A percentile compares a stretch with the other conserved stretches of the same genome.
These are phyloP conservation scores for Corchorus capsularis DNA, from an alignment of 345 rosid genomes.

Conservation along the genomic window DNA sequence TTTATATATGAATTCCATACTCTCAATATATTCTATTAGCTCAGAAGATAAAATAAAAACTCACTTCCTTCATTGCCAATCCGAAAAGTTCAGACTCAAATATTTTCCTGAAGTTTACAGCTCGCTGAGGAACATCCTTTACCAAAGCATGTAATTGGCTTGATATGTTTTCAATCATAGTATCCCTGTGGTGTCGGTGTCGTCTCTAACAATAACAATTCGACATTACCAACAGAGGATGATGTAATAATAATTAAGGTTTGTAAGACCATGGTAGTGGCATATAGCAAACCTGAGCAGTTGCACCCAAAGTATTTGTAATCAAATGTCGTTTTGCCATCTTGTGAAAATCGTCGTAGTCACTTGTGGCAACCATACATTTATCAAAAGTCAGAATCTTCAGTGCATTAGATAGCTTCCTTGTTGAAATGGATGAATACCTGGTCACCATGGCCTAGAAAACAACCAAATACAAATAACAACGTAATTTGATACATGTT, in stretches of 20 bases:
- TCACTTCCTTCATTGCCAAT: conserved; percentile 67
- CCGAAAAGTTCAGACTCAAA: conserved; percentile 79
- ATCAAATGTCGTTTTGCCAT: conserved; percentile 55
- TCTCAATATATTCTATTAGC: neutral
- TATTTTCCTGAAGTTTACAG: conserved; percentile 71
- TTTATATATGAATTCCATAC: neutral
- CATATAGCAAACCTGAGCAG: conserved; percentile 64
- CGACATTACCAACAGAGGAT: neutral
- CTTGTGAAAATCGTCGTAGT: conserved; percentile 79
- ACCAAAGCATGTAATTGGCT: conserved; percentile 43
- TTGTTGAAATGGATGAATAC: conserved; percentile 72
- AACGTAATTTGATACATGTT: neutral
- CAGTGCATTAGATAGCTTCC: conserved; percentile 74
- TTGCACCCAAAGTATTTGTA: conserved; percentile 57
- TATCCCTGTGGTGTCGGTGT: conserved; percentile 56
- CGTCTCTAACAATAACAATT: conserved; percentile 44
- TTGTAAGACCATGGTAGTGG: neutral
- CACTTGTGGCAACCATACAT: conserved; percentile 88
- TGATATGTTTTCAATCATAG: conserved; percentile 53
- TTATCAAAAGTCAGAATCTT: conserved; percentile 65
- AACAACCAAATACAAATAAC: neutral
- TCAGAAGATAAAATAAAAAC: conserved; percentile 16
- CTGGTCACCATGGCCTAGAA: conserved; percentile 86
- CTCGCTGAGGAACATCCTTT: conserved; percentile 36
- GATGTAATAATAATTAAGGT: no score